Evolutionary conservation across 2,329 filamentous ascomycete species (phyloP).

Genomic region (Neofusicoccum laricinum): DNA sequence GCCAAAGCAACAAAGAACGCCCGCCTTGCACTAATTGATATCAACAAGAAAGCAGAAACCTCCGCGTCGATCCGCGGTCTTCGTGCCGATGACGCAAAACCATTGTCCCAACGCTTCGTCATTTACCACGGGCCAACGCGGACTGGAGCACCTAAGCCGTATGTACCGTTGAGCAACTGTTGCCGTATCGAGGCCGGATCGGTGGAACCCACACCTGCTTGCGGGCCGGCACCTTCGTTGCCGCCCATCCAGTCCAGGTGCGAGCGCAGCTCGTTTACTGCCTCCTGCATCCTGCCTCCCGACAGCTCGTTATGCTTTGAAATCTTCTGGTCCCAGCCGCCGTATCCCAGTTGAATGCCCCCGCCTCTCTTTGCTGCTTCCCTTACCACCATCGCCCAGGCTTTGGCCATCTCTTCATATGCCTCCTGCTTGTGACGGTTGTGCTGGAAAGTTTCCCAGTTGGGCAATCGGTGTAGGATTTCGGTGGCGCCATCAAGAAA

Average conservation of each 20-base stretch:
- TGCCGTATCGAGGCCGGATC: conserved; percentile 37
- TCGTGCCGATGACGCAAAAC: background rate
- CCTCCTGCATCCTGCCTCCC: conserved; percentile 74
- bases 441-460: conserved; percentile 86
- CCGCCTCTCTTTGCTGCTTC: conserved; percentile 89
- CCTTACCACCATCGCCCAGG: conserved; percentile 87
- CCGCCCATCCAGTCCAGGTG: conserved; percentile 76
- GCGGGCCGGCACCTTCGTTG: conserved; percentile 20
- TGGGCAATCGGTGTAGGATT: conserved; percentile 81
- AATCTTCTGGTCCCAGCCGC: conserved; percentile 87
- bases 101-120: background rate
- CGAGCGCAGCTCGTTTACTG: conserved; percentile 71
- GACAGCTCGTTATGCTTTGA: conserved; percentile 85
- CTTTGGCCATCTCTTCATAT: conserved; percentile 92
- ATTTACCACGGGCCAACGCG: conserved; percentile 56
- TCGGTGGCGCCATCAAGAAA: conserved; percentile 89
- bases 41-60: conserved; percentile 11
- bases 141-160: conserved; percentile 51
- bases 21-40: conserved; percentile 9
- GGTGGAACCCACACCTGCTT: conserved; percentile 20
- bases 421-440: conserved; percentile 92
- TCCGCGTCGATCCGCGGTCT: background rate
- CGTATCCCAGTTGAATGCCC: conserved; percentile 84
- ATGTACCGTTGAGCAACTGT: conserved; percentile 56
- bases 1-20: conserved; percentile 6